These are phyloP conservation scores for Sporothrix variecibatus DNA, from an alignment of 2,329 filamentous ascomycete genomes.

Conservation along the genomic window DNA sequence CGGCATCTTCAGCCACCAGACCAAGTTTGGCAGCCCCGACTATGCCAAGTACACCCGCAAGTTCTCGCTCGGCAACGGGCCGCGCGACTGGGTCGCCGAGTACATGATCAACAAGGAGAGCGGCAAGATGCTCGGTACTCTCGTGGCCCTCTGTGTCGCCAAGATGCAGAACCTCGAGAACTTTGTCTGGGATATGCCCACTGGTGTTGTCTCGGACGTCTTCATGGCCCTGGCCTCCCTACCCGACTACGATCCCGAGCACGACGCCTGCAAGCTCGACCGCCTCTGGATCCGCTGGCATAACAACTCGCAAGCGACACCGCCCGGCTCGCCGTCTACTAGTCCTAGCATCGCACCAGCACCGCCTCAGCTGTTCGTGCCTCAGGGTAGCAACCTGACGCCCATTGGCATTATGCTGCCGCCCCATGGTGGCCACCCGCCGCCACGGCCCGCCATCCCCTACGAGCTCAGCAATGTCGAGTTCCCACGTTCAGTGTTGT, in stretches of 20 bases:
- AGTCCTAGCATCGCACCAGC: slow-evolving; percentile 31
- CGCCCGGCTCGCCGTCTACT: slow-evolving; percentile 40
- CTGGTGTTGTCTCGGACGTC: slow-evolving; percentile 76
- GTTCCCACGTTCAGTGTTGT: slow-evolving; percentile 80
- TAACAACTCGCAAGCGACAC: slow-evolving; percentile 60
- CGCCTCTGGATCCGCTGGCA: slow-evolving; percentile 82
- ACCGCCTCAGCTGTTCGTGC: slow-evolving; percentile 34
- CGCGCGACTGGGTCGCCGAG: slow-evolving; percentile 74
- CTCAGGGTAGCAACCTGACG: slow-evolving; percentile 44
- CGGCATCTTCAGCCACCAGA: background rate
- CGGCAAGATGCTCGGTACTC: slow-evolving; percentile 84
- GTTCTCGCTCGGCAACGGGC: slow-evolving; percentile 83
- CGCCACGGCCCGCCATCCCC: slow-evolving; percentile 44
- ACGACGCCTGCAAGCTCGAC: slow-evolving; percentile 65
- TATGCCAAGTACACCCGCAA: slow-evolving; percentile 79
- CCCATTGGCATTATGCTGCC: slow-evolving; percentile 45
- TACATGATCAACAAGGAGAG: slow-evolving; percentile 81
- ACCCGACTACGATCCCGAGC: slow-evolving; percentile 59
- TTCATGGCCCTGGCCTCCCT: slow-evolving; percentile 77
- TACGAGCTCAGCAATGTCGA: slow-evolving; percentile 65
- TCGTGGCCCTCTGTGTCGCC: slow-evolving; percentile 76
- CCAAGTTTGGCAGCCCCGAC: slow-evolving; percentile 55
- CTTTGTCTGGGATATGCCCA: slow-evolving; percentile 89
- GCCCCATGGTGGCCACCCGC: slow-evolving; percentile 36
- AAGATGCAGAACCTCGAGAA: slow-evolving; percentile 81